Evolutionary conservation across 148 eudicot genomes (phyloP).

Genomic region (Cornus controversa): DNA sequence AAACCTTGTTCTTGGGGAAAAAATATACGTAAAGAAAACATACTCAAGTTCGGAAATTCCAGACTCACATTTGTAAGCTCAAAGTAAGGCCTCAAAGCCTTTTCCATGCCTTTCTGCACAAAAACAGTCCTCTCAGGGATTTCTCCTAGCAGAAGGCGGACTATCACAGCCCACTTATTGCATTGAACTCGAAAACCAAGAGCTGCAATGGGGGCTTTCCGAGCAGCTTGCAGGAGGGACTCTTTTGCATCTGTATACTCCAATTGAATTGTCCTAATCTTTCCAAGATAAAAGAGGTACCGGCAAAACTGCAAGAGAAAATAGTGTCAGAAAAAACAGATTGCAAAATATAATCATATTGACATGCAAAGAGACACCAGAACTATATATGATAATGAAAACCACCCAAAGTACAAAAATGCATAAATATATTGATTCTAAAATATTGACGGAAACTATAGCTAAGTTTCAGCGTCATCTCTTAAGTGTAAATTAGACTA

Average conservation of each 20-base stretch:
- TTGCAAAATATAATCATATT: neutral
- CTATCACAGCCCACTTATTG: slow-evolving; percentile 96
- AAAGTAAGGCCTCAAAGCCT: slow-evolving; percentile 87
- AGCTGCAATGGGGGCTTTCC: slow-evolving; percentile 91
- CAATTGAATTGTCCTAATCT: slow-evolving; percentile 92
- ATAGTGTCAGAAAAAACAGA: neutral
- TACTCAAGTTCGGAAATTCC: no score
- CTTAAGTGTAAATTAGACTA: neutral
- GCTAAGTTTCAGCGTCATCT: neutral
- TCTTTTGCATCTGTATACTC: slow-evolving; percentile 99
- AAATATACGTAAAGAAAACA: neutral
- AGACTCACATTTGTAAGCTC: slow-evolving; percentile 94
- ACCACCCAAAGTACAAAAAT: neutral
- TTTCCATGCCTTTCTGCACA: slow-evolving; percentile 98
- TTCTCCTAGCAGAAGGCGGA: slow-evolving; percentile 84
- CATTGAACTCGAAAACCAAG: slow-evolving; percentile 95
- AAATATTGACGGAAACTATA: neutral
- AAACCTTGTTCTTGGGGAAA: neutral
- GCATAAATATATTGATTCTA: neutral
- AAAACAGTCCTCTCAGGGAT: slow-evolving; percentile 96
- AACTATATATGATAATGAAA: neutral
- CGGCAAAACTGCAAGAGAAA: slow-evolving; percentile 68
- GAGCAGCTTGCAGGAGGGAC: slow-evolving; percentile 92
- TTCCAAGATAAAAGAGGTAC: slow-evolving; percentile 91
- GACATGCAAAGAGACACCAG: neutral